Evolutionary conservation across 441 rosid species (phyloP), one percentile per base, ranked within the genome.

Genomic region (Bruguiera hainesii): DNA sequence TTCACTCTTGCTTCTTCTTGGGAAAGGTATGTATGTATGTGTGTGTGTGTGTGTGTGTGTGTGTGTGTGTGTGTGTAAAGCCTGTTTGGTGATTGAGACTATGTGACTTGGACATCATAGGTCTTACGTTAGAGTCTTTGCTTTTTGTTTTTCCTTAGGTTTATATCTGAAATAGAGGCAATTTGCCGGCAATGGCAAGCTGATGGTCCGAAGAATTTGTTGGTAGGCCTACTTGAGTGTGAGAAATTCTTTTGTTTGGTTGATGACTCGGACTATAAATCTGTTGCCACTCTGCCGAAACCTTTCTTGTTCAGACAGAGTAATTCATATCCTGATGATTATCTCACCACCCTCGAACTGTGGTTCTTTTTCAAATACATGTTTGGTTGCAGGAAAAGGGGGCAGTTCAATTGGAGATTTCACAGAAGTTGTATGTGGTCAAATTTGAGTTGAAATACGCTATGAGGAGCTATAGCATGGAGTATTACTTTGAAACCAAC

Each of bases 1-100:
- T 96, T 96, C 63, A 96, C 98, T 35, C 82, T 96, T 51, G 99
- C 97, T 30, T 96, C 98, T 63, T 87, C 99, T 6, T 96, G 99
- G 98, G 98, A 95, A 79, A 95, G 99, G 98, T 95, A 86, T 5
- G 23, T 11, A 53, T 7, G 4, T n/a, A 18, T 19, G 2, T 51
- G 6, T 19, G 3, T 21, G 3, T 53, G 25, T 19, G 2, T 51
- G 6, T 19, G 3, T 21, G 3, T 53, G 25, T 21, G 0, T 21
- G 23, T 21, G 0, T 21, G 23, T 51, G 6, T 19, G 3, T 21
- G 3, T 53, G 26, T 53, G 3, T 53, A 23, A 21, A 23, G 25
- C 6, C 4, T 20, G 28, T 10, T 15, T 26, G 58, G 28, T 8
- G 28, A 11, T 23, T 53, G 62, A 6, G 31, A 29, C 51, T 15